These are phyloP conservation scores for Pyrenochaeta sp. DNA, from an alignment of 2,329 filamentous ascomycete species.

Conservation along the genomic window DNA sequence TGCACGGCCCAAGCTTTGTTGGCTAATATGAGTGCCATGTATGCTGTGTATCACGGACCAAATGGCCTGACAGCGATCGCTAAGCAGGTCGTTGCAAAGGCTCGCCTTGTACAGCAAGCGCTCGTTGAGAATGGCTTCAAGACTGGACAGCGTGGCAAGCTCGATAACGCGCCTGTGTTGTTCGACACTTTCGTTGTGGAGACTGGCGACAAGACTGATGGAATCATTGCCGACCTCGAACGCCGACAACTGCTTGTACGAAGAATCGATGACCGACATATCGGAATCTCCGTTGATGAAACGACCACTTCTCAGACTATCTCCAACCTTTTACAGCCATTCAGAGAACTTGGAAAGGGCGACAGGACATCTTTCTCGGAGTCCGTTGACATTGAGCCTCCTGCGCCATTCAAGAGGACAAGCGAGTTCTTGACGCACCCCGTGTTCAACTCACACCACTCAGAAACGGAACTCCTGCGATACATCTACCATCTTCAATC, in stretches of 20 bases:
- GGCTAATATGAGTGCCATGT: constrained; percentile 96
- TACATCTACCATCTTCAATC: constrained; percentile 95
- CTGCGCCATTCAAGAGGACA: constrained; percentile 69
- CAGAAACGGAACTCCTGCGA: constrained; percentile 90
- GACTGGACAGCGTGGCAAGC: constrained; percentile 66
- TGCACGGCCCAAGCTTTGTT: constrained; percentile 94
- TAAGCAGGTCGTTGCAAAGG: constrained; percentile 75
- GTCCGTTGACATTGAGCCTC: constrained; percentile 51
- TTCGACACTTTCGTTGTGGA: constrained; percentile 83
- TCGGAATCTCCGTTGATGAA: constrained; percentile 84
- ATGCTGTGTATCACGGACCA: constrained; percentile 92
- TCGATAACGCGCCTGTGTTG: constrained; percentile 65
- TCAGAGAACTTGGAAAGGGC: constrained; percentile 56
- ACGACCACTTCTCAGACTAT: constrained; percentile 67
- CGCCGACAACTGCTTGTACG: constrained; percentile 69
- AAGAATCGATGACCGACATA: constrained; percentile 64
- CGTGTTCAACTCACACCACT: constrained; percentile 94
- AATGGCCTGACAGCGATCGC: constrained; percentile 84
- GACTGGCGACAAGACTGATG: constrained; percentile 59
- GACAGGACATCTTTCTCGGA: constrained; percentile 17
- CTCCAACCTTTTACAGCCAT: constrained; percentile 65
- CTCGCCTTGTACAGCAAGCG: constrained; percentile 73
- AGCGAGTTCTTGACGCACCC: constrained; percentile 85
- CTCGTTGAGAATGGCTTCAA: constrained; percentile 70
- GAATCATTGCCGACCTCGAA: constrained; percentile 62